A percentile compares a stretch with the other conserved stretches of the same genome.
Evolutionary conservation across 345 rosid genomes (phyloP).

Genomic region (Brassica carinata): DNA sequence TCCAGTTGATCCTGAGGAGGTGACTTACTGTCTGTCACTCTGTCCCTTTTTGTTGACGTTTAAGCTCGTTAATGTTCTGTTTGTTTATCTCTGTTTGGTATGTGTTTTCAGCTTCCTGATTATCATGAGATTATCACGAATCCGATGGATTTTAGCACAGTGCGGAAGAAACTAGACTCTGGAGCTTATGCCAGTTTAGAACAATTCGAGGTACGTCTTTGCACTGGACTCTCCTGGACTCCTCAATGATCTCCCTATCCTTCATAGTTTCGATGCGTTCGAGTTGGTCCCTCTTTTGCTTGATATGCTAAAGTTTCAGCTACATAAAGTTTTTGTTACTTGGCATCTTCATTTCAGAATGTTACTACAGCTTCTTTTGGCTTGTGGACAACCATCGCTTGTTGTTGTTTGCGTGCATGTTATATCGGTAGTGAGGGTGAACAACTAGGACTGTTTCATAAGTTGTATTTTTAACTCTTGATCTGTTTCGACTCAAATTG

Average conservation of each 20-base stretch:
- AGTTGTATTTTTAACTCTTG: background rate
- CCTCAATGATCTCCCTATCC: background rate
- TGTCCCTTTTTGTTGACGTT: conserved; percentile 25
- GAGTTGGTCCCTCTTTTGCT: conserved; percentile 2
- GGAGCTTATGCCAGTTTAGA: conserved; percentile 76
- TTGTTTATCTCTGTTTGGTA: conserved; percentile 24
- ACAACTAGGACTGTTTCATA: conserved; percentile 12
- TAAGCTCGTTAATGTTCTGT: background rate
- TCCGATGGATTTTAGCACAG: conserved; percentile 89
- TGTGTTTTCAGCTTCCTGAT: conserved; percentile 84
- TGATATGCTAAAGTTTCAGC: conserved; percentile 6
- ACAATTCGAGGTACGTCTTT: conserved; percentile 73
- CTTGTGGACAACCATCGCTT: background rate
- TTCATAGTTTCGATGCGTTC: background rate
- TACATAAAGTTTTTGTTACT: conserved; percentile 5
- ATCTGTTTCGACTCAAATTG: conserved; percentile 3
- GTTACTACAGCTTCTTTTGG: background rate
- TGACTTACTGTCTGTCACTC: conserved; percentile 9
- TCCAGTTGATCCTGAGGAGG: conserved; percentile 93
- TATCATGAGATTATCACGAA: conserved; percentile 77
- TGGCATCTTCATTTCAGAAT: background rate
- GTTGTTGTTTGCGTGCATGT: conserved; percentile 21
- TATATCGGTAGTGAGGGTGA: background rate
- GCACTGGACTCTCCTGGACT: background rate
- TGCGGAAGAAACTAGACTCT: conserved; percentile 68